Base-by-base conservation (phyloP, 2,329 filamentous ascomycete species). In the Pseudogymnoascus sp. region DNA sequence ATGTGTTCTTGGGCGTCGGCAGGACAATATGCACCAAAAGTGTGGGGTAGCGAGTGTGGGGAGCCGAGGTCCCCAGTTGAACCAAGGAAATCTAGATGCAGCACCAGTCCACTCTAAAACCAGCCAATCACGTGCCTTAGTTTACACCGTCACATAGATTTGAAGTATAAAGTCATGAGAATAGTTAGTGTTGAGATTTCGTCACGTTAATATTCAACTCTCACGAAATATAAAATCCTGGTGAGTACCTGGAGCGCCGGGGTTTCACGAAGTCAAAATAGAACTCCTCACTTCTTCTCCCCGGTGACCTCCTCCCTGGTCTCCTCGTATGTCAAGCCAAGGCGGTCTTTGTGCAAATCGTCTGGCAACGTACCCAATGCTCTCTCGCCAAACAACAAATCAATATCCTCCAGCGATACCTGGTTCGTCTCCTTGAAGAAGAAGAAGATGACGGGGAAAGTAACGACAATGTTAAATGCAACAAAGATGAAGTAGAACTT, bases 401-500 rank as follows among this genome's bases (percentile, higher is more conserved):
- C 81, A 63, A 86, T 84, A 65, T 84, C 82, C 67, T 86, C 83
- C 0, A 85, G 72, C 3, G 74, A 76, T 36, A 80, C 72, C 35
- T 55, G 69, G 67, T 80, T 82, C 0, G 80, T 82, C 71, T 83
- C 80, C 37, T 75, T 79, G 70, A 84, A 83, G 61, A 80, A 72
- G 62, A 82, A 76, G 64, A 72, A 79, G 61, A 85, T 77, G 0
- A 78, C 76, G 0, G 74, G 72, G 1, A 79, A 61, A 0, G 77
- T 74, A 15, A 76, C 55, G 18, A 68, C 72, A 42, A 70, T 65
- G 68, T 73, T 73, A 65, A 59, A 83, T 7, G 74, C 76, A 42
- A 81, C 79, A 61, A 84, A 85, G 13, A 85, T 75, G 64, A 85
- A 80, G 71, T 84, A 85, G 64, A 80, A 85, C 66, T 74, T 78